Conservation (phyloP, 805 yeast genomes). For the Ogataea nitratoaversa region DNA sequence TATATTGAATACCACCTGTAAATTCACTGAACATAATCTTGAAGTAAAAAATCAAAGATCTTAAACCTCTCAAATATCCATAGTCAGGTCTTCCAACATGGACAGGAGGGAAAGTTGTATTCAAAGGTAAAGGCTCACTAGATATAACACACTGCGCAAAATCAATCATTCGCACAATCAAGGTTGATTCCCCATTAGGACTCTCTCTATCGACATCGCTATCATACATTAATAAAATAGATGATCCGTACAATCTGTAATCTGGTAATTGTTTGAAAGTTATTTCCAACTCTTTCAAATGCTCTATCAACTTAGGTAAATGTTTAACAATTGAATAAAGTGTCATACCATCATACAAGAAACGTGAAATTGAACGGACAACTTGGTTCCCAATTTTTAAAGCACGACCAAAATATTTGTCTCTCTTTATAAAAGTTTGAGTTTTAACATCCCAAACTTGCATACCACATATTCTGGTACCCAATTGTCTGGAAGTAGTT, state of each 20-base stretch:
- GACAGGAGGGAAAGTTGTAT: slow-evolving; percentile 65
- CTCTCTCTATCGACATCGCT: slow-evolving; percentile 37
- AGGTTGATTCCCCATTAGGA: slow-evolving; percentile 13
- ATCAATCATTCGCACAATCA: slow-evolving; percentile 76
- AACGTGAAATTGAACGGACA: slow-evolving; percentile 67
- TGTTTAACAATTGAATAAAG: slow-evolving; percentile 57
- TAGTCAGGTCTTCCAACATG: slow-evolving; percentile 61
- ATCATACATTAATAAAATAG: slow-evolving; percentile 85
- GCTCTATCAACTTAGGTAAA: slow-evolving; percentile 60
- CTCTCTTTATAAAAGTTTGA: slow-evolving; percentile 58
- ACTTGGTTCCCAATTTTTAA: slow-evolving; percentile 72
- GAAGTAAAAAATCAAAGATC: slow-evolving; percentile 68
- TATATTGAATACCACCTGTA: slow-evolving; percentile 35
- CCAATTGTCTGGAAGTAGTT: slow-evolving; percentile 78
- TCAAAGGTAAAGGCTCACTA: slow-evolving; percentile 41
- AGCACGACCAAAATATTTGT: slow-evolving; percentile 88
- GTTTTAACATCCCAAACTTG: slow-evolving; percentile 64
- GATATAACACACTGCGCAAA: slow-evolving; percentile 90
- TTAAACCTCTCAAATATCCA: slow-evolving; percentile 83
- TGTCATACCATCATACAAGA: slow-evolving; percentile 70
- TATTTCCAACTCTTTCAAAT: slow-evolving; percentile 52
- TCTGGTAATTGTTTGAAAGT: slow-evolving; percentile 58
- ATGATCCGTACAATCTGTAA: slow-evolving; percentile 89
- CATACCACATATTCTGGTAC: slow-evolving; percentile 93
- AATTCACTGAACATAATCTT: slow-evolving; percentile 52